Conservation (phyloP, 768 basidiomycete species). For the Tulasnella sp. region DNA sequence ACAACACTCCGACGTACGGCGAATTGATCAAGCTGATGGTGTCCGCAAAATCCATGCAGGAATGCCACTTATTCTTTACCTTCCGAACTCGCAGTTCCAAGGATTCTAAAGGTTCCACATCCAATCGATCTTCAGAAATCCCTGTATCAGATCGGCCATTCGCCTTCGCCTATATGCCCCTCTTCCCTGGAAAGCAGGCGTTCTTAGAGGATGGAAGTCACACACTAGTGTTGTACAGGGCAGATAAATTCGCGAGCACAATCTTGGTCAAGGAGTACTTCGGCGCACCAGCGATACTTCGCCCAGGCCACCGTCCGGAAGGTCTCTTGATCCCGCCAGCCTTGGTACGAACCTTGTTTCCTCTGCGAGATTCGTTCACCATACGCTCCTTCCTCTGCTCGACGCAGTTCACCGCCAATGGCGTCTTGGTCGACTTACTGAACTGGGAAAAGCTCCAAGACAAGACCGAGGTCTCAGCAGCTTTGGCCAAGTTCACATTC, state of each 20-base stretch:
- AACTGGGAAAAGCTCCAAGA: constrained; percentile 67
- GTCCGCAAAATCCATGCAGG: constrained; percentile 50
- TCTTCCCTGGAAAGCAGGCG: constrained; percentile 62
- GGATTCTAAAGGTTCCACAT: constrained; percentile 4
- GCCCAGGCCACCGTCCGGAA: constrained; percentile 47
- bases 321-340: constrained; percentile 47
- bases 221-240: constrained; percentile 69
- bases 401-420: constrained; percentile 83
- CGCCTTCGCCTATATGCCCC: constrained; percentile 84
- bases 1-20: constrained; percentile 81
- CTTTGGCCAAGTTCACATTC: constrained; percentile 78
- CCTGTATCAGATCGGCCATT: constrained; percentile 62
- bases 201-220: constrained; percentile 89
- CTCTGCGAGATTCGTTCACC: constrained; percentile 63
- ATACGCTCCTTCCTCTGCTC: constrained; percentile 88
- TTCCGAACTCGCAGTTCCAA: constrained; percentile 52
- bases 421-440: constrained; percentile 65
- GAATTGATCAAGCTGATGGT: constrained; percentile 85
- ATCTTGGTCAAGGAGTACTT: constrained; percentile 57
- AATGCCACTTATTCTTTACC: constrained; percentile 90
- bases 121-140: background rate
- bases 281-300: constrained; percentile 48
- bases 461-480: constrained; percentile 48
- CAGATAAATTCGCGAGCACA: constrained; percentile 55
- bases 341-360: constrained; percentile 51